Evolutionary conservation across 768 basidiomycete species (phyloP).

Genomic region (Holtermannia corniformis): DNA sequence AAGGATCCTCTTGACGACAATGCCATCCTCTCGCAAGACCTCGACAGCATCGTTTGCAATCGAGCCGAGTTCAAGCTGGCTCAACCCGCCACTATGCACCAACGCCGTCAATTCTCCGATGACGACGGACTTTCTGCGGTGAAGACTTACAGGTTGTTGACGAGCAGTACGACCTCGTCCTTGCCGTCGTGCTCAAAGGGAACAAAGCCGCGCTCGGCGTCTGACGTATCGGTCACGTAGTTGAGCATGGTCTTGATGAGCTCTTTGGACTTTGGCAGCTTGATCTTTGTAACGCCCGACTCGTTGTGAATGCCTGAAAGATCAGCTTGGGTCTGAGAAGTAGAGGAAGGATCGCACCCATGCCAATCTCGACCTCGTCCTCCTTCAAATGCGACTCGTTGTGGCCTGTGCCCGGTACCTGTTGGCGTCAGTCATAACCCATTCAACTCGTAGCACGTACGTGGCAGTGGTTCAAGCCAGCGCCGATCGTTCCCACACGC

Average conservation of each 20-base stretch:
- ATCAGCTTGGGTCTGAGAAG: not conserved
- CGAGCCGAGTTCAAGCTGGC: not conserved
- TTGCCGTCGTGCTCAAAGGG: slow-evolving; percentile 47
- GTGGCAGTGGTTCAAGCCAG: slow-evolving; percentile 44
- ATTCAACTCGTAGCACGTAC: slow-evolving; percentile 14
- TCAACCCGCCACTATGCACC: not conserved
- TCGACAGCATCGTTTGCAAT: slow-evolving; percentile 17
- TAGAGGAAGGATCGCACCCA: slow-evolving; percentile 15
- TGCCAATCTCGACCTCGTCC: slow-evolving; percentile 42
- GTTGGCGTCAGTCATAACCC: not conserved
- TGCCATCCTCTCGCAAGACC: slow-evolving; percentile 34
- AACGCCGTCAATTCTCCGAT: not conserved
- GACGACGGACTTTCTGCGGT: not conserved
- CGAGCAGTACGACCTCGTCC: slow-evolving; percentile 52
- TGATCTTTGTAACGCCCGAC: slow-evolving; percentile 41
- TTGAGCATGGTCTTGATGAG: slow-evolving; percentile 41
- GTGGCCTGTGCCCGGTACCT: slow-evolving; percentile 42
- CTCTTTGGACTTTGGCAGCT: slow-evolving; percentile 25
- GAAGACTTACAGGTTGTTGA: slow-evolving; percentile 42
- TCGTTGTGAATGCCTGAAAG: slow-evolving; percentile 44
- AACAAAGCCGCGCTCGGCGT: slow-evolving; percentile 42
- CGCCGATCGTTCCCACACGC: slow-evolving; percentile 41
- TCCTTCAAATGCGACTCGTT: slow-evolving; percentile 38
- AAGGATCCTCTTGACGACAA: slow-evolving; percentile 56
- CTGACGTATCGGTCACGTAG: slow-evolving; percentile 39